Evolutionary conservation across 2,329 filamentous ascomycete genomes (phyloP), one percentile per base, ranked within the genome.

Genomic region (Apiospora kogelbergensis): DNA sequence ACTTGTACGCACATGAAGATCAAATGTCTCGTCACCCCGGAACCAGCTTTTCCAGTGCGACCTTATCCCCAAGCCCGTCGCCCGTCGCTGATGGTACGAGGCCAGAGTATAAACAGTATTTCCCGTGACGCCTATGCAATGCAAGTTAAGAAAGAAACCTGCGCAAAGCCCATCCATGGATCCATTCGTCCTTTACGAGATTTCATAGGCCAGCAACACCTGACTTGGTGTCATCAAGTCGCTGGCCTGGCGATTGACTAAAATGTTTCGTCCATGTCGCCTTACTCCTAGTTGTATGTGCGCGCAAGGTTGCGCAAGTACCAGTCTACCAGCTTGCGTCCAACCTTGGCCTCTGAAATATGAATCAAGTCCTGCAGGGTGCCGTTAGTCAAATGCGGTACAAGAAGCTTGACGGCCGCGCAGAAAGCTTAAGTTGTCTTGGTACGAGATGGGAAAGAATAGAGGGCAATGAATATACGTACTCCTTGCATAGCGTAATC

Each of bases 341-440:
- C 96, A 70, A 98, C 94, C 91, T 99, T 99, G 75, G 95, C 95
- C 84, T 99, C 96, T 70, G 95, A 98, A 76, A 99, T 96, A 84
- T 99, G 96, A 81, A 99, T 99, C 77, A 99, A 85, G 80, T 99
- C 95, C 92, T 94, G 75, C 66, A 67, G 30, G 22, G 67, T 42
- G 65, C 63, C 44, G 73, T 80, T 72, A 80, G 76, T 67, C 74
- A 26, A 63, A 57, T 69, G 69, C 64, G 70, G 65, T 68, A 71
- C 66, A 48, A 65, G 74, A 76, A 74, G 72, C 72, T 77, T 74
- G 72, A 73, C 69, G 45, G 68, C 73, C 45, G 53, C 70, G 71
- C 72, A 63, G 20, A 72, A 74, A 75, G 66, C 65, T 64, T 67
- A 30, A 22, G 66, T 17, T 17, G 30, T 60, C 53, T 60, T 9